Conservation (phyloP, 2,329 filamentous ascomycete genomes). For the Fusarium goolgardi region DNA sequence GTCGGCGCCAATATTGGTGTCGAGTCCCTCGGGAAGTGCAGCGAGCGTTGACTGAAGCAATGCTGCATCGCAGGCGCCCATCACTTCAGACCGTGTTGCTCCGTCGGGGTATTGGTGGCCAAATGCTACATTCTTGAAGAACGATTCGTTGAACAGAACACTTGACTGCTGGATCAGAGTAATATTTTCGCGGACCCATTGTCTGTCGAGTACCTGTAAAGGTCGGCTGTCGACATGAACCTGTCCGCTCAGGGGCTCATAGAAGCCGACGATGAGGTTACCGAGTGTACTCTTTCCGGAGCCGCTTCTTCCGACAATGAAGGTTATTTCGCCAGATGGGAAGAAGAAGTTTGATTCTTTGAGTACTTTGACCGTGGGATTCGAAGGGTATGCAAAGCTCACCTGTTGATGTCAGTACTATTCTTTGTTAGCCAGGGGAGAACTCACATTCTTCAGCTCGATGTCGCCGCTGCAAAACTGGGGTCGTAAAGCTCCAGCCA, state of each 20-base stretch:
- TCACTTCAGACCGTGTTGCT: constrained; percentile 66
- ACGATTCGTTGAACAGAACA: constrained; percentile 82
- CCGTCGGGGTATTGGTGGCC: constrained; percentile 65
- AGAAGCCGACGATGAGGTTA: constrained; percentile 82
- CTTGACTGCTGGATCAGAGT: constrained; percentile 86
- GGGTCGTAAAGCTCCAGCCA: constrained; percentile 46
- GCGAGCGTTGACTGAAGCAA: constrained; percentile 75
- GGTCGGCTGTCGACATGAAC: constrained; percentile 76
- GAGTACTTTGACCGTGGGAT: constrained; percentile 70
- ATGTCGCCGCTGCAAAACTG: constrained; percentile 72
- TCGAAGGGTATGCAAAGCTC: constrained; percentile 84
- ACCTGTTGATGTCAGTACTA: constrained; percentile 62
- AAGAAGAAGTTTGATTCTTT: constrained; percentile 75
- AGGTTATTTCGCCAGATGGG: constrained; percentile 76
- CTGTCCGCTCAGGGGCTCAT: constrained; percentile 72
- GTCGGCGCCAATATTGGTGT: constrained; percentile 77
- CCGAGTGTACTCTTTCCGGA: constrained; percentile 93
- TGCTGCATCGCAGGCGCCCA: constrained; percentile 72
- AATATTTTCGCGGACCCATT: constrained; percentile 82
- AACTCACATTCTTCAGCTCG: constrained; percentile 21
- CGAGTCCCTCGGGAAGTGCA: constrained; percentile 74
- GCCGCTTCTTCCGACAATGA: constrained; percentile 86
- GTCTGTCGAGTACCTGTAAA: constrained; percentile 69
- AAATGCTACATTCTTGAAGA: constrained; percentile 82
- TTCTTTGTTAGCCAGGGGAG: accelerated